Conservation (phyloP, 495 filamentous ascomycete genomes). For the Aspergillus avenaceus region DNA sequence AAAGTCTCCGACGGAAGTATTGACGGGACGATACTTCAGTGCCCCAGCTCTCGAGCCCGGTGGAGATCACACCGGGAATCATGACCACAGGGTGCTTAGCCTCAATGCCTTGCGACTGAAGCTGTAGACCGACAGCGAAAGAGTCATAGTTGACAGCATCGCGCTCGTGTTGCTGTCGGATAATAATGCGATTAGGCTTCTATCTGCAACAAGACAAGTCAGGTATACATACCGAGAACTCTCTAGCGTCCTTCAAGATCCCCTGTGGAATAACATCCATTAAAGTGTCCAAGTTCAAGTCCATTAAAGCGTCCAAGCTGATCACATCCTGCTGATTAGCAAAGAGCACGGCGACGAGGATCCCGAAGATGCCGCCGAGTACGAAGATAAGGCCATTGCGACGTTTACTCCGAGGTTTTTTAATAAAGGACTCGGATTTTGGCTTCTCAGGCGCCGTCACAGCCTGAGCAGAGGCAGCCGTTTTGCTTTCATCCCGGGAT, state of each 20-base stretch:
- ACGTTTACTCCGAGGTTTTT: slow-evolving; percentile 58
- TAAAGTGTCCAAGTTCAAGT: slow-evolving; percentile 77
- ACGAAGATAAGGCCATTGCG: slow-evolving; percentile 75
- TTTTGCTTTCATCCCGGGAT: neutral
- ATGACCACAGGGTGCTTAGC: slow-evolving; percentile 89
- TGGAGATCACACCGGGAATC: slow-evolving; percentile 97
- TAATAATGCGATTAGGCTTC: neutral
- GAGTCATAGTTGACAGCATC: slow-evolving; percentile 89
- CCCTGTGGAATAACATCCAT: slow-evolving; percentile 80
- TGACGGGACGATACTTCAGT: slow-evolving; percentile 73
- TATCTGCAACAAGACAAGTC: neutral
- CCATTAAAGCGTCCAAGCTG: slow-evolving; percentile 71
- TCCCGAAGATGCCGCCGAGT: slow-evolving; percentile 77
- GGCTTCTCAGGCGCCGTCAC: neutral
- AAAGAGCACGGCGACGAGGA: slow-evolving; percentile 78
- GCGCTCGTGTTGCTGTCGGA: slow-evolving; percentile 70
- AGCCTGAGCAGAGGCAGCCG: neutral
- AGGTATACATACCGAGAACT: slow-evolving; percentile 60
- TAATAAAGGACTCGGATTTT: slow-evolving; percentile 39
- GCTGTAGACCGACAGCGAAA: slow-evolving; percentile 81
- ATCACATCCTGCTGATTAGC: slow-evolving; percentile 81
- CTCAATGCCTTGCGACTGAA: slow-evolving; percentile 74
- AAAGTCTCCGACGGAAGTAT: slow-evolving; percentile 89
- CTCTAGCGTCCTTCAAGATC: slow-evolving; percentile 75
- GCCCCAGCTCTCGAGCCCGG: slow-evolving; percentile 94